Evolutionary conservation across 2,329 filamentous ascomycete genomes (phyloP).

Genomic region (Pleochaeta shiraiana): DNA sequence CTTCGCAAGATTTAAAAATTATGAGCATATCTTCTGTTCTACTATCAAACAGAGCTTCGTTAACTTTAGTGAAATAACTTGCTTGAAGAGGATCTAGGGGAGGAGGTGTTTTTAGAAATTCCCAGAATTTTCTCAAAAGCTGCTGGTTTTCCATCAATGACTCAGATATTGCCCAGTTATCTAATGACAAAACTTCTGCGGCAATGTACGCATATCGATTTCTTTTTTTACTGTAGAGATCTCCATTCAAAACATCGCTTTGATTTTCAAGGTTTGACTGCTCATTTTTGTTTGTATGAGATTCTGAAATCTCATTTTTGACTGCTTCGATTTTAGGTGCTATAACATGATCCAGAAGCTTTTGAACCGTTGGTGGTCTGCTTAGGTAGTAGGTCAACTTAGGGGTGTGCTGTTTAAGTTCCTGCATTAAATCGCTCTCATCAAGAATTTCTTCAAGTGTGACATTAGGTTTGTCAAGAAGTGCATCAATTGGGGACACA

Average conservation of each 20-base stretch:
- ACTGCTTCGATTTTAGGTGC: conserved; percentile 46
- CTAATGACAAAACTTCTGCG: conserved; percentile 81
- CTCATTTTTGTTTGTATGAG: conserved; percentile 26
- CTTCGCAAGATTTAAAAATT: conserved; percentile 65
- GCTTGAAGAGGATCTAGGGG: conserved; percentile 85
- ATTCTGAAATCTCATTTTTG: conserved; percentile 22
- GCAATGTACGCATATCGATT: conserved; percentile 88
- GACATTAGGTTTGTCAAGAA: conserved; percentile 90
- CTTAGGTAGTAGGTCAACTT: conserved; percentile 94
- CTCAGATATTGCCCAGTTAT: conserved; percentile 93
- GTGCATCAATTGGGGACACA: conserved; percentile 86
- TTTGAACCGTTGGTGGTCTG: conserved; percentile 65
- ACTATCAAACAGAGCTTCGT: conserved; percentile 91
- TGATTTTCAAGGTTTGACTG: conserved; percentile 27
- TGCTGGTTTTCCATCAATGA: conserved; percentile 68
- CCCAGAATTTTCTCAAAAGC: conserved; percentile 71
- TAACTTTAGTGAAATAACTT: conserved; percentile 97
- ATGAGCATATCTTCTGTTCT: conserved; percentile 96
- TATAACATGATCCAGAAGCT: conserved; percentile 76
- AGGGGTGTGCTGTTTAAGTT: conserved; percentile 94
- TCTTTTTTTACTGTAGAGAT: conserved; percentile 74
- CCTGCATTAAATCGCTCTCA: conserved; percentile 88
- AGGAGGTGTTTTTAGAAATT: conserved; percentile 62
- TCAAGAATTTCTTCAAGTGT: conserved; percentile 90
- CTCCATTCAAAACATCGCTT: conserved; percentile 26